These are phyloP conservation scores for Aspergillus leporis DNA, from an alignment of 495 filamentous ascomycete species.

Conservation along the genomic window DNA sequence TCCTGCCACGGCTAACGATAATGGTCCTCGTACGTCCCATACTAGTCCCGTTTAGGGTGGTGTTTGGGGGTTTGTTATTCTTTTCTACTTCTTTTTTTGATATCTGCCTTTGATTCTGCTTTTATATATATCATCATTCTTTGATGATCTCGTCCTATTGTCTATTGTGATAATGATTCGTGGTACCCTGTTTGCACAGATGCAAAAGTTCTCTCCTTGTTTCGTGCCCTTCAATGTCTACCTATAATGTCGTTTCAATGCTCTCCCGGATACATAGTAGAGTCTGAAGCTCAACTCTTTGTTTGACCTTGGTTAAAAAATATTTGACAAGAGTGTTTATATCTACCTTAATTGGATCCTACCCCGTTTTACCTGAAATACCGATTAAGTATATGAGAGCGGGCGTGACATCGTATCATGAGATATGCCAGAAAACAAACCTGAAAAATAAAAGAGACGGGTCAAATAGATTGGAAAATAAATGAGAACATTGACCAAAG, in stretches of 20 bases:
- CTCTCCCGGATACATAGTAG: neutral
- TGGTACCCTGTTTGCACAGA: neutral
- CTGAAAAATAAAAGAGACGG: conserved; percentile 1
- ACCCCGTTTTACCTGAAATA: neutral
- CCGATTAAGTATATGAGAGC: neutral
- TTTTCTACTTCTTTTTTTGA: conserved; percentile 1
- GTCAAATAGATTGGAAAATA: neutral
- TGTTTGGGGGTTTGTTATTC: neutral
- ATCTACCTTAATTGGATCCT: neutral
- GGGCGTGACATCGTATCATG: neutral
- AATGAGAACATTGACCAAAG: neutral
- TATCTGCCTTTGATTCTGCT: neutral
- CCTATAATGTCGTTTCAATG: neutral
- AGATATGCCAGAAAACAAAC: neutral
- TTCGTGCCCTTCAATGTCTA: neutral
- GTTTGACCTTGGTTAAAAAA: neutral
- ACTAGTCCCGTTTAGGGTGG: conserved; percentile 14
- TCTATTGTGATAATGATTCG: neutral
- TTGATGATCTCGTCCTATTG: neutral
- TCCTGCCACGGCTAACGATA: neutral
- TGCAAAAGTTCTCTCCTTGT: neutral
- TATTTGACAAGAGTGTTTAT: neutral
- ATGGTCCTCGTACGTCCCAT: conserved; percentile 7
- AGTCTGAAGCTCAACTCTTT: neutral
- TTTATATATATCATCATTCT: too few species aligned